Conservation (phyloP, 805 yeast genomes). For the Candida xyloterini region DNA sequence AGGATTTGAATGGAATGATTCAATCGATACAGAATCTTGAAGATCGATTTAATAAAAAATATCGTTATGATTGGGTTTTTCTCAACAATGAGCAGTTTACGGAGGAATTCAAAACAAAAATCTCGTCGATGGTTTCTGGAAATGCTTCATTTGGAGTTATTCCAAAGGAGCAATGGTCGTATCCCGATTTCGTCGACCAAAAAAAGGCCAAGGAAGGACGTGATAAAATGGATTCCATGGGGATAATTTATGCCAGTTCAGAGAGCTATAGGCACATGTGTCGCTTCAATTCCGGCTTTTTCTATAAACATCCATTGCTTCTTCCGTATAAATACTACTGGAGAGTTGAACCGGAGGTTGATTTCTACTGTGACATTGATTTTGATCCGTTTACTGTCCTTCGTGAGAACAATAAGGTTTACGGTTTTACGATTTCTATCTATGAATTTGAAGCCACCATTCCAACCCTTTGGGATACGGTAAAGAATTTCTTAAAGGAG, state of each 20-base stretch:
- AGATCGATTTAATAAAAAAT: constrained; percentile 74
- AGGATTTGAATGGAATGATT: constrained; percentile 55
- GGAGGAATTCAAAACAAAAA: constrained; percentile 61
- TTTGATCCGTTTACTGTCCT: constrained; percentile 61
- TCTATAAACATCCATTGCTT: constrained; percentile 58
- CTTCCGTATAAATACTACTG: constrained; percentile 64
- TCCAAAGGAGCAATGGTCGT: constrained; percentile 81
- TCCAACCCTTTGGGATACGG: constrained; percentile 53
- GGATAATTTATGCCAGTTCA: constrained; percentile 39
- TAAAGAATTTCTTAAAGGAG: constrained; percentile 41
- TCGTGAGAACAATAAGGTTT: constrained; percentile 51
- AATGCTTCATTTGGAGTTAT: constrained; percentile 67
- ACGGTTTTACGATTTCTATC: constrained; percentile 66
- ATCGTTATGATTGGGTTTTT: constrained; percentile 89
- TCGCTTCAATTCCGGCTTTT: constrained; percentile 46
- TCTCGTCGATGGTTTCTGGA: constrained; percentile 60
- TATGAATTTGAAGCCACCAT: constrained; percentile 64
- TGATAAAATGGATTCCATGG: constrained; percentile 45
- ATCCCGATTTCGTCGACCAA: constrained; percentile 76
- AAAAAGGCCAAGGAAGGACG: constrained; percentile 65
- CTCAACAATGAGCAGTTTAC: constrained; percentile 76
- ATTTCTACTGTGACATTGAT: constrained; percentile 57
- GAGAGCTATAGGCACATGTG: constrained; percentile 49
- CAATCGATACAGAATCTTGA: constrained; percentile 68
- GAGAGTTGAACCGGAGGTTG: constrained; percentile 74